Conservation (phyloP, 108 stramenopile genomes). For the Nannochloropsis gaditana region DNA sequence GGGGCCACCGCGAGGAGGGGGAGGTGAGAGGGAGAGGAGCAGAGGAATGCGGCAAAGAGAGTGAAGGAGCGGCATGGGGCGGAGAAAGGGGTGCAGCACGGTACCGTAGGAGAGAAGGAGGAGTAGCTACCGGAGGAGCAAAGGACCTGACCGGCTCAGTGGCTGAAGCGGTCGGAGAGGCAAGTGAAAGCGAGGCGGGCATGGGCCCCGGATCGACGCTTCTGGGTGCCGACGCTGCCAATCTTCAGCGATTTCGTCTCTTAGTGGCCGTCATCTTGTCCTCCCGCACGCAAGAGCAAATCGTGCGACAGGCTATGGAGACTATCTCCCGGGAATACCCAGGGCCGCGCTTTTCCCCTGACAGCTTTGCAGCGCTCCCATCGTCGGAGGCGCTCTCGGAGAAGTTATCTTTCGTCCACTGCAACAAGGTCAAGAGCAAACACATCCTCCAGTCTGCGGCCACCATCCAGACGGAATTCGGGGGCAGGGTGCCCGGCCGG, state of each 20-base stretch:
- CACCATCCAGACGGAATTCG: background rate
- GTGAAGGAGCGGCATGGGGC: background rate
- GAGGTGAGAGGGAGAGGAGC: background rate
- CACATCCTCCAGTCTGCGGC: background rate
- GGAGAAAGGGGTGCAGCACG: background rate
- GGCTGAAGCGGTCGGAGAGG: too few relatives aligned
- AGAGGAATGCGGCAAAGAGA: background rate
- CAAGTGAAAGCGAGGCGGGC: too few relatives aligned
- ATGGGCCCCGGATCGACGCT: too few relatives aligned
- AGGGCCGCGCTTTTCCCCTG: background rate
- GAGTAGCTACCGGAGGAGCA: background rate
- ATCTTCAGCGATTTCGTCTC: background rate
- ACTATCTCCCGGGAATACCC: background rate
- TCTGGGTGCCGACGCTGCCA: background rate
- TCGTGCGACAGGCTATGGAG: background rate
- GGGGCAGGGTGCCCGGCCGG: background rate
- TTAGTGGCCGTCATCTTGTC: conserved; percentile 3
- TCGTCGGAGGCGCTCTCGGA: background rate
- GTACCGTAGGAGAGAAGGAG: background rate
- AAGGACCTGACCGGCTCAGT: background rate
- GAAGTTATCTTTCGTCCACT: background rate
- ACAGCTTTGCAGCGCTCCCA: background rate
- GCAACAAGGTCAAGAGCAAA: conserved; percentile 5
- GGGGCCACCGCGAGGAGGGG: background rate
- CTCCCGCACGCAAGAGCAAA: background rate